These are phyloP conservation scores for Candida quercuum DNA, from an alignment of 805 yeast species.

Conservation along the genomic window DNA sequence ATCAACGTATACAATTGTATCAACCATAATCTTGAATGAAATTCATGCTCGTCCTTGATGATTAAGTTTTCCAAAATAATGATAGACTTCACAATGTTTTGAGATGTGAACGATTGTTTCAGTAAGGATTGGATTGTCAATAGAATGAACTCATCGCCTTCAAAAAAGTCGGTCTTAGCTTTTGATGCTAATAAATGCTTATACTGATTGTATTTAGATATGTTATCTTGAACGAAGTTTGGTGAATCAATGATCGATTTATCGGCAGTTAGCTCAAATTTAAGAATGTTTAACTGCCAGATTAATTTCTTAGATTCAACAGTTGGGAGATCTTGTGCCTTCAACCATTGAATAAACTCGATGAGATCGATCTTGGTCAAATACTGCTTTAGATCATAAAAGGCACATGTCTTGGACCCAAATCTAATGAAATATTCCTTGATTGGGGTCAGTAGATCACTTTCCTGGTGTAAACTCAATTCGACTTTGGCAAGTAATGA, in stretches of 20 bases:
- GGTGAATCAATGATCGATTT: conserved; percentile 15
- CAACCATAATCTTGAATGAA: conserved; percentile 66
- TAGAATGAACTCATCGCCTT: conserved; percentile 62
- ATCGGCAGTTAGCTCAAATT: conserved; percentile 37
- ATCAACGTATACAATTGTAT: conserved; percentile 54
- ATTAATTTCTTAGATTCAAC: conserved; percentile 16
- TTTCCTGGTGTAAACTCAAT: conserved; percentile 23
- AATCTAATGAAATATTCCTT: conserved; percentile 34
- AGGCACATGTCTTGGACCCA: conserved; percentile 60
- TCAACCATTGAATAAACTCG: conserved; percentile 18
- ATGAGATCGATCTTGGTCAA: conserved; percentile 7
- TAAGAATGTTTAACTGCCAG: conserved; percentile 39
- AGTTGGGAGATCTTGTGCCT: conserved; percentile 16
- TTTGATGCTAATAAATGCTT: conserved; percentile 32
- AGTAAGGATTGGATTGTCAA: conserved; percentile 41
- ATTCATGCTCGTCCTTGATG: conserved; percentile 61
- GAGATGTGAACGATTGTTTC: conserved; percentile 15
- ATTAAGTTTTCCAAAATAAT: conserved; percentile 54
- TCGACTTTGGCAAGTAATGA: conserved; percentile 50
- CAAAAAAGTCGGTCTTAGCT: conserved; percentile 61
- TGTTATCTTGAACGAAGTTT: conserved; percentile 27
- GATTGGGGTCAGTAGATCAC: conserved; percentile 23
- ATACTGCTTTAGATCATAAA: conserved; percentile 47
- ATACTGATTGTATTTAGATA: conserved; percentile 35
- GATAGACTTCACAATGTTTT: conserved; percentile 35